Conservation (phyloP, 768 basidiomycete species). For the Auricularia heimuer region DNA sequence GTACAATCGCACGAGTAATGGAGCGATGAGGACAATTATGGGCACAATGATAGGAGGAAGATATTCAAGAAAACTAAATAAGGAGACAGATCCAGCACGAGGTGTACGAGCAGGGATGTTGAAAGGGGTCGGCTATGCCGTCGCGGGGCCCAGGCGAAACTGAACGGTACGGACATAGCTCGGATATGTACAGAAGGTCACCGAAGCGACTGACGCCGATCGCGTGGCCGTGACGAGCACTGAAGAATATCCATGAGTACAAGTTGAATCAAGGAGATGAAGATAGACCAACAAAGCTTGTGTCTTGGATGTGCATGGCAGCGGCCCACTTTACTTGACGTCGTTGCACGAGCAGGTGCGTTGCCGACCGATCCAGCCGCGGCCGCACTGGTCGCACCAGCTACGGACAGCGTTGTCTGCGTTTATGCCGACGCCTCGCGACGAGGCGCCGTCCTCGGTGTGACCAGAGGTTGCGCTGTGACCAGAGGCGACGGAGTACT, state of each 20-base stretch:
- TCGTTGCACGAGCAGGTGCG: constrained; percentile 46
- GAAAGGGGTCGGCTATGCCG: not conserved
- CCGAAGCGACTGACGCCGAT: not conserved
- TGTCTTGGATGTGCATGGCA: not conserved
- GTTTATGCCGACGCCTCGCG: constrained; percentile 47
- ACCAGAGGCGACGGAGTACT: constrained; percentile 18
- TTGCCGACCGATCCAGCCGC: constrained; percentile 48
- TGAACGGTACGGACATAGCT: constrained; percentile 2
- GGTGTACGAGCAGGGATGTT: no score
- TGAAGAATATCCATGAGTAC: not conserved
- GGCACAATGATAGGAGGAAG: no score
- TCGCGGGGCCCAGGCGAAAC: constrained; percentile 3
- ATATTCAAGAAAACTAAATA: no score
- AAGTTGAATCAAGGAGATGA: not conserved
- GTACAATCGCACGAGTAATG: no score
- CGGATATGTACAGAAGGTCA: constrained; percentile 1
- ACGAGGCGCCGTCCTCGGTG: constrained; percentile 26
- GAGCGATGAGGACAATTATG: no score
- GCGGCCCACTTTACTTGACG: constrained; percentile 38
- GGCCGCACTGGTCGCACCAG: constrained; percentile 71
- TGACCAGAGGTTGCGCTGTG: constrained; percentile 14
- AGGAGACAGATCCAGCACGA: no score
- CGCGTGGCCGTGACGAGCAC: not conserved
- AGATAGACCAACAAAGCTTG: not conserved
- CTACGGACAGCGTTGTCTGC: constrained; percentile 51